These are phyloP conservation scores for Heliosperma pusillum DNA, from an alignment of 148 eudicot genomes.

Conservation along the genomic window DNA sequence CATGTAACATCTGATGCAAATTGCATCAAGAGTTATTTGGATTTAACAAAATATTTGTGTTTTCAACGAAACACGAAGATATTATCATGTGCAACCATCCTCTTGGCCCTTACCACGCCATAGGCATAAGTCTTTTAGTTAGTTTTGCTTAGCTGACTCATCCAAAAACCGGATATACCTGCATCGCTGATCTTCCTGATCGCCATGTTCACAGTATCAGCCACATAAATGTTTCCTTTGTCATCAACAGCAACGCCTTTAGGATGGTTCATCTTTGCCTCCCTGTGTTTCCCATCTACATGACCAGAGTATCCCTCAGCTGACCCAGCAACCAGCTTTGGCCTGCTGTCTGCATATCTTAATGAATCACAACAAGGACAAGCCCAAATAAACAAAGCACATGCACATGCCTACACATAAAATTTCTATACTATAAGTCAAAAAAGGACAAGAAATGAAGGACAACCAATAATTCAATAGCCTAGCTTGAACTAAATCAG, in stretches of 20 bases:
- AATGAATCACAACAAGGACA: slow-evolving; percentile 23
- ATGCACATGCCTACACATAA: slow-evolving; percentile 25
- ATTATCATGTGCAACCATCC: too few species aligned
- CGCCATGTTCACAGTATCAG: slow-evolving; percentile 85
- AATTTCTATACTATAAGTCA: neutral
- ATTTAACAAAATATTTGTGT: too few species aligned
- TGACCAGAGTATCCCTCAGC: slow-evolving; percentile 91
- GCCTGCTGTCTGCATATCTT: slow-evolving; percentile 68
- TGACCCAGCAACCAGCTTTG: slow-evolving; percentile 88
- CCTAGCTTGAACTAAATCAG: too few species aligned
- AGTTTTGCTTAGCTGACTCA: neutral
- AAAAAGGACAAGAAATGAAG: neutral
- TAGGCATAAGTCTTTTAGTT: neutral
- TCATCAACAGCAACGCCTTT: slow-evolving; percentile 92
- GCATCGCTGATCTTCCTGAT: slow-evolving; percentile 90
- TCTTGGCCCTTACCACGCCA: too few species aligned
- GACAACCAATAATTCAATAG: slow-evolving; percentile 5
- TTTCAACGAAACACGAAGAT: too few species aligned
- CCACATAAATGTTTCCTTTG: slow-evolving; percentile 87
- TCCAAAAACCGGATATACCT: slow-evolving; percentile 36
- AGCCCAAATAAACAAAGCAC: slow-evolving; percentile 23
- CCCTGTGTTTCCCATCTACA: slow-evolving; percentile 80
- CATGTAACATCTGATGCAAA: too few species aligned
- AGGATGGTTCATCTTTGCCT: slow-evolving; percentile 90
- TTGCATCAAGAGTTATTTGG: too few species aligned